Percentiles rank a stretch among this genome's conserved stretches.
These are phyloP conservation scores for Trifolium dubium DNA, from an alignment of 306 rosid genomes.

Conservation along the genomic window DNA sequence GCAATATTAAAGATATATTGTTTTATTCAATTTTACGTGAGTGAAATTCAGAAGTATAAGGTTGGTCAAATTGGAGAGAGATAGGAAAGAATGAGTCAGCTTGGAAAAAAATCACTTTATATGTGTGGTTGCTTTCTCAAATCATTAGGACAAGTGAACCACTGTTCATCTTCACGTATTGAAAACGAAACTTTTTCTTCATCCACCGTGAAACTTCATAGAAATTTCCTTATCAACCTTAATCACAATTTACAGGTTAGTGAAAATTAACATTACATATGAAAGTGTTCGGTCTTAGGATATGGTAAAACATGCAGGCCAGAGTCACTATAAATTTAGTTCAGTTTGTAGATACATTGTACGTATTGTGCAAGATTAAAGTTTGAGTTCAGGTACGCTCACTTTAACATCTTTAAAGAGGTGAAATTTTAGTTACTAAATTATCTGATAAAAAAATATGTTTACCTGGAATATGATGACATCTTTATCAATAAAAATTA, in stretches of 20 bases:
- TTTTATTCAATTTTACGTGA: constrained; percentile 32
- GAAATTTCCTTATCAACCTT: constrained; percentile 7
- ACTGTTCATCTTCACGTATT: constrained; percentile 27
- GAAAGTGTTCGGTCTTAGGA: no score
- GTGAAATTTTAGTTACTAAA: no score
- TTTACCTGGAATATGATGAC: no score
- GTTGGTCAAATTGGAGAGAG: constrained; percentile 36
- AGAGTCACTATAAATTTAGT: no score
- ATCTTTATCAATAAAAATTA: no score
- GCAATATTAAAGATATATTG: not conserved
- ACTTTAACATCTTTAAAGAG: no score
- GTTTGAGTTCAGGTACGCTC: no score
- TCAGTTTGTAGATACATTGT: no score
- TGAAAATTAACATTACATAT: no score
- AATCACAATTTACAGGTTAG: not conserved
- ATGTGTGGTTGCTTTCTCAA: constrained; percentile 48
- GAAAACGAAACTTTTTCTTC: constrained; percentile 26
- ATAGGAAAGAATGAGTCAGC: constrained; percentile 41
- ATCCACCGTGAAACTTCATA: constrained; percentile 37
- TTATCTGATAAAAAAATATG: no score
- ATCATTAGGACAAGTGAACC: constrained; percentile 41
- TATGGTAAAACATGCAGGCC: no score
- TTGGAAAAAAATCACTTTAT: not conserved
- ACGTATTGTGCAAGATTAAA: no score
- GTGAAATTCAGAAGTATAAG: constrained; percentile 36